phyloP scores from a whole-genome alignment of 139 green algal species.

The Yamagishiella unicocca region DNA sequence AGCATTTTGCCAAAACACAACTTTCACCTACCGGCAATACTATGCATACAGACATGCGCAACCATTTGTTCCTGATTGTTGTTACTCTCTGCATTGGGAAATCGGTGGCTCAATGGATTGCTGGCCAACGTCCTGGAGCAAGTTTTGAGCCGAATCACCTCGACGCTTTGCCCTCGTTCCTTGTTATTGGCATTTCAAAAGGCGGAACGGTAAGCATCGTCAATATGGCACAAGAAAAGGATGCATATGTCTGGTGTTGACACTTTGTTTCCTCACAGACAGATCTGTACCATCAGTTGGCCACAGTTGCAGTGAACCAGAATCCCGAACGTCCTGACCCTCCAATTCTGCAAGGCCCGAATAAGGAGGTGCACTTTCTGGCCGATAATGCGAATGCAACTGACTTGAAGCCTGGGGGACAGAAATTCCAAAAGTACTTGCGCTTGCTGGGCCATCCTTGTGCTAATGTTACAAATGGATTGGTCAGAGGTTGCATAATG shows the following conservation, averaged over 20 bases:
- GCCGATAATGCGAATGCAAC: not conserved
- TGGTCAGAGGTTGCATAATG: not conserved
- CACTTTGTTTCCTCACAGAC: not conserved
- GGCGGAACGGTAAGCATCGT: not conserved
- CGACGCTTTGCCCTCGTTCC: not conserved
- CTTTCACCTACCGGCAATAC: too few species aligned
- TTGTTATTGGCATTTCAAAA: not conserved
- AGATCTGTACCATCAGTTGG: not conserved
- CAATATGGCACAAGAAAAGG: not conserved
- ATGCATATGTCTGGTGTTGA: not conserved
- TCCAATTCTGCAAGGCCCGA: not conserved
- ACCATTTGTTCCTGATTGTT: too few species aligned
- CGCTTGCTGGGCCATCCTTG: not conserved
- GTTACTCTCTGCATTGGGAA: too few species aligned
- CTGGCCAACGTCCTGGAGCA: too few species aligned
- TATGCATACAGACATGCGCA: too few species aligned
- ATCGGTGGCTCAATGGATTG: too few species aligned
- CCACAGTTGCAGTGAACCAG: not conserved
- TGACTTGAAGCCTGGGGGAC: not conserved
- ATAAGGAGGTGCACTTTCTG: not conserved
- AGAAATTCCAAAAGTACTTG: not conserved
- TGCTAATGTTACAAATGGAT: not conserved
- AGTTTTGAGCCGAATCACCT: not conserved
- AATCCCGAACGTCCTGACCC: not conserved
- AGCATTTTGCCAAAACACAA: too few species aligned